A percentile compares a stretch with the other conserved stretches of the same genome.
These are phyloP conservation scores for Andrographis paniculata DNA, from an alignment of 305 asterid genomes.

Conservation along the genomic window DNA sequence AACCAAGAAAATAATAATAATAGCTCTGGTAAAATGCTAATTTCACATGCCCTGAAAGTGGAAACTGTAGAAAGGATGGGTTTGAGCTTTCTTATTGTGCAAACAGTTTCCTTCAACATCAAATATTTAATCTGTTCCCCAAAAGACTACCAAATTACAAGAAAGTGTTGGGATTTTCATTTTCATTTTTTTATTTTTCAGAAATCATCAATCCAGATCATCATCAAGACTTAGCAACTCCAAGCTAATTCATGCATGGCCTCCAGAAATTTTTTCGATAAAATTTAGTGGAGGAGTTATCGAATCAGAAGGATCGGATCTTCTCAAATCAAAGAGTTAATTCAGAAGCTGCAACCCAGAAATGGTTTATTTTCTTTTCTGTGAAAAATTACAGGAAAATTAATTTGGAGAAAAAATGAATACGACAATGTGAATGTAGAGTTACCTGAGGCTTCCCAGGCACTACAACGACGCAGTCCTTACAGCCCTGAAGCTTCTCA, in stretches of 20 bases:
- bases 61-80: too few species aligned
- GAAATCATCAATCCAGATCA: conserved; percentile 17
- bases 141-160: too few species aligned
- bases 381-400: conserved; percentile 12
- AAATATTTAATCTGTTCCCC: too few species aligned
- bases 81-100: too few species aligned
- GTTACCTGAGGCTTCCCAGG: conserved; percentile 96
- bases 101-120: not conserved
- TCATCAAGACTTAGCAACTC: conserved; percentile 16
- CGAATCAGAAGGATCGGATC: conserved; percentile 2
- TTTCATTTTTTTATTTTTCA: conserved; percentile 12
- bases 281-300: conserved; percentile 8
- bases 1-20: conserved; percentile 17
- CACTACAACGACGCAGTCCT: conserved; percentile 82
- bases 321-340: conserved; percentile 14
- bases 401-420: conserved; percentile 11
- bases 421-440: conserved; percentile 23
- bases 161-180: too few species aligned
- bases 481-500: conserved; percentile 94
- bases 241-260: conserved; percentile 33
- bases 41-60: not conserved
- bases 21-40: conserved; percentile 9
- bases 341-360: conserved; percentile 15
- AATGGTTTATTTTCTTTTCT: not conserved
- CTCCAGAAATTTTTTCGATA: conserved; percentile 14